Evolutionary conservation across 2,329 filamentous ascomycete species (phyloP), one percentile per base, ranked within the genome.

Genomic region (Blastomyces percursus): DNA sequence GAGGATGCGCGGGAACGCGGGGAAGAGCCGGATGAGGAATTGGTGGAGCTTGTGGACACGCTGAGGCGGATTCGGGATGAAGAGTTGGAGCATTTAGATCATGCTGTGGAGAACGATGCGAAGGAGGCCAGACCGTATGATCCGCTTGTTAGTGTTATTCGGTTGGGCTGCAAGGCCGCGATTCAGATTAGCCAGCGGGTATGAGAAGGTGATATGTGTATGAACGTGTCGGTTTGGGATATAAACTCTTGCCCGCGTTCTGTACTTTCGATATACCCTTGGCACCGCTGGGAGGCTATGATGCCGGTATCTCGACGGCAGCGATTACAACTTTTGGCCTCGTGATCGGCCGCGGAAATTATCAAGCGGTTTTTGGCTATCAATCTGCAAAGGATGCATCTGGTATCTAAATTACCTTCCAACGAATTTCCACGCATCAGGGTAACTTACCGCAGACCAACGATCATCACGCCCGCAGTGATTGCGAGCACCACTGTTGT

Each of bases 51-150:
- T 70, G 79, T 96, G 46, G 74, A 77, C 44, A 90, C 89, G 32
- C 81, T 97, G 67, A 83, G 92, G 70, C 81, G 87, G 70, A 96
- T 96, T 71, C 81, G 94, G 30, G 94, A 99, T 72, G 94, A 99
- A 77, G 94, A 99, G 78, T 78, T 99, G 63, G 94, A 99, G 80
- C 94, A 99, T 79, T 78, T 99, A 67, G 94, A 99, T 74, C 89
- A 96, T 77, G 94, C 94, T 0, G 88, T 99, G 24, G 88, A 94
- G 73, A 88, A 97, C 71, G 93, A 97, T 77, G 88, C 92, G 2
- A 91, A 94, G 75, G 86, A 91, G 76, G 94, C 94, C 6, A 84
- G 87, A 74, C 92, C 93, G 38, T 93, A 97, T 74, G 92, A 93
- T 80, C 77, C 96, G 62, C 79, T 99, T 66, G 96, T 91, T 0